Base-by-base conservation (phyloP, 139 green algal genomes). In the Chlorella sp. region DNA sequence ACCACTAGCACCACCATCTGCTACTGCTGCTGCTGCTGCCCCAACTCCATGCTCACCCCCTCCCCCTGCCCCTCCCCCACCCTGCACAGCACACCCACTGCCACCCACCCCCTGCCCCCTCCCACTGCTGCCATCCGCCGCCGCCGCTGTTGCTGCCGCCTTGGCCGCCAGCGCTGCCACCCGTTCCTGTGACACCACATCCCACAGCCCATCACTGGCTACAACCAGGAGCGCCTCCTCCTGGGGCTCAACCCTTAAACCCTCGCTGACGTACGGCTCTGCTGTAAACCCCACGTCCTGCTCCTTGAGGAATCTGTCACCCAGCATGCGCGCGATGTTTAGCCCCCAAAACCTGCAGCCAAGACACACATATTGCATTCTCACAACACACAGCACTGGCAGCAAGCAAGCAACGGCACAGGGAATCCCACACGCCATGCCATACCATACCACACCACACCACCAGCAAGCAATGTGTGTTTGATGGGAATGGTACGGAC, bases 221-320 rank as follows among this genome's bases (percentile, higher is more conserved):
- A 85, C 31, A 14, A 88, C 30, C 22, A 88, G 64, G 67, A 83
- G 50, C 17, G 4, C 30, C 17, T 4, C 3, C 17, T 2, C 32
- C 20, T 26, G 5, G 20, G 33, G 32, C 70, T 26, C 49, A 72
- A 51, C 49, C n/a, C n/a, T n/a, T n/a, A n/a, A n/a, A n/a, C n/a
- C n/a, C 27, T 26, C 34, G 49, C 73, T 75, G 0, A 86, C 75
- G 60, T 82, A 67, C 1, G 83, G 83, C 62, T 83, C 77, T 3
- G 83, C 83, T 36, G 81, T 78, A 62, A 88, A 88, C 32, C 83
- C 83, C 50, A 88, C 62, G 62, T 86, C 80, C 60, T 82, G 70
- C 62, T 88, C 80, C 67, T 88, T 88, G 2, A 86, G 73, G 61
- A 88, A 83, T n/a, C 76, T 80, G 10, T 89, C 83, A 34, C 83